phyloP scores from a whole-genome alignment of 2,329 filamentous ascomycete genomes.

The Ambrosiella cleistominuta region DNA sequence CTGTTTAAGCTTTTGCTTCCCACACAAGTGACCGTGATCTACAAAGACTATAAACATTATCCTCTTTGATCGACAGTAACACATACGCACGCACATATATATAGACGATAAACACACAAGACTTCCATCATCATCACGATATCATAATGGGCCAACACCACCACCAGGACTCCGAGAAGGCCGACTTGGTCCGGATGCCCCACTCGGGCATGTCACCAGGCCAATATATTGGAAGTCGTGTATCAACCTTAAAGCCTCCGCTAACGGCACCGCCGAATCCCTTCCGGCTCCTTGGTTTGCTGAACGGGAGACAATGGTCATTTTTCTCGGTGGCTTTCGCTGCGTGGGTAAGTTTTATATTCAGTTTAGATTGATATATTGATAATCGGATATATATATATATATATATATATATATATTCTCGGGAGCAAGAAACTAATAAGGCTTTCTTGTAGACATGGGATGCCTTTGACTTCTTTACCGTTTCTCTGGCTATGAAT shows the following conservation, averaged over 20 bases:
- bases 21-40: no score
- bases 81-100: background rate
- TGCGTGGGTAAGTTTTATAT: conserved; percentile 32
- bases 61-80: background rate
- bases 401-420: background rate
- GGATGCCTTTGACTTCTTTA: conserved; percentile 72
- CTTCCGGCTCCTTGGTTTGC: conserved; percentile 29
- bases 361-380: background rate
- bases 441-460: conserved; percentile 47
- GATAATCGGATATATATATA: background rate
- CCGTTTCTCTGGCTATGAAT: conserved; percentile 57
- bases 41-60: no score
- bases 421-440: conserved; percentile 14
- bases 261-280: conserved; percentile 38
- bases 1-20: no score
- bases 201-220: conserved; percentile 22
- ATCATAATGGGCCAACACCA: background rate
- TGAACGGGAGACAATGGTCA: conserved; percentile 33
- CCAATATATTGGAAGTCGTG: conserved; percentile 32
- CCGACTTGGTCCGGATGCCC: conserved; percentile 18
- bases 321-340: conserved; percentile 37
- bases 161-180: background rate
- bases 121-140: background rate
- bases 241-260: conserved; percentile 38
- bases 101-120: background rate